Percentiles rank a stretch among this genome's conserved stretches.
These are phyloP conservation scores for Citrus mangshanensis DNA, from an alignment of 345 rosid species.

Conservation along the genomic window DNA sequence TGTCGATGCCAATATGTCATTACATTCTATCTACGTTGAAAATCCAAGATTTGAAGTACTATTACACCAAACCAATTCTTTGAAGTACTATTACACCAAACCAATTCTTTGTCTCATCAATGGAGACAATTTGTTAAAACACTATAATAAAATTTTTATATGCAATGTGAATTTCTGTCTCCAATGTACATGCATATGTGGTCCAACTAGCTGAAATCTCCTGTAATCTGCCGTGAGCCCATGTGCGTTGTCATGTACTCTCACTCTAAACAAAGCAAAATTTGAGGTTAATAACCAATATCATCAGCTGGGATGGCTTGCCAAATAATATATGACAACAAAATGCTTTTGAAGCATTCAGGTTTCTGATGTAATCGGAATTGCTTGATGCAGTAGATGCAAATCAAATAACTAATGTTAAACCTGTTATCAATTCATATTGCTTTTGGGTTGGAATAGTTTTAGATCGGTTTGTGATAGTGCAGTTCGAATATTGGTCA, in stretches of 20 bases:
- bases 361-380: neutral
- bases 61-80: too few relatives aligned
- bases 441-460: too few relatives aligned
- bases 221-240: neutral
- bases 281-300: neutral
- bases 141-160: neutral
- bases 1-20: neutral
- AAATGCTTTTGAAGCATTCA: neutral
- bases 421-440: too few relatives aligned
- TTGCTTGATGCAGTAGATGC: neutral
- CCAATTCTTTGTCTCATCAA: slow-evolving; percentile 8
- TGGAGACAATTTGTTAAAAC: neutral
- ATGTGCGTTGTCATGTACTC: neutral
- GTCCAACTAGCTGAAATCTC: neutral
- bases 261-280: neutral
- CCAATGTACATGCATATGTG: neutral
- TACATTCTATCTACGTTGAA: neutral
- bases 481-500: too few relatives aligned
- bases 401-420: too few relatives aligned
- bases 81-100: neutral
- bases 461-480: too few relatives aligned
- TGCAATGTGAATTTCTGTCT: neutral
- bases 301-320: neutral
- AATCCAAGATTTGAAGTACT: neutral
- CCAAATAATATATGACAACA: neutral